Conservation (phyloP, 257 asterid genomes). For the Nyctanthes arbortristis region DNA sequence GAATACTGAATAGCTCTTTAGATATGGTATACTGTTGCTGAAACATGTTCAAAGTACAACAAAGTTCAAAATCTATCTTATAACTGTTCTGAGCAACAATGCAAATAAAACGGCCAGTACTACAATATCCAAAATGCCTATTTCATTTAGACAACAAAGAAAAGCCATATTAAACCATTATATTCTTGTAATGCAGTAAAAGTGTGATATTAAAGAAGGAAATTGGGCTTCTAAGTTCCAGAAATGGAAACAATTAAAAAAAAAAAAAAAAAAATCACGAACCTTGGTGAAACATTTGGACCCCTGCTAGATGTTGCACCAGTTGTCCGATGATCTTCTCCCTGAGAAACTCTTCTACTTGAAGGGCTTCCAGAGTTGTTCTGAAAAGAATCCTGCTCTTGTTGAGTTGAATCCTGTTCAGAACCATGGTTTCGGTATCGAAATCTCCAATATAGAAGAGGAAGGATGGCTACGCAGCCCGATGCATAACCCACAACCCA, state of each 20-base stretch:
- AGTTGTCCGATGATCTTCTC: slow-evolving; percentile 50
- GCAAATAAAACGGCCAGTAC: background rate
- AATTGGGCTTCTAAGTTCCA: background rate
- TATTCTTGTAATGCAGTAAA: background rate
- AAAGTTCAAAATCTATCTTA: background rate
- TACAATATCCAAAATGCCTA: slow-evolving; percentile 4
- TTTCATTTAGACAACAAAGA: background rate
- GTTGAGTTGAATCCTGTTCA: slow-evolving; percentile 68
- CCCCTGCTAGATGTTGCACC: slow-evolving; percentile 49
- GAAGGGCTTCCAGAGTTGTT: slow-evolving; percentile 49
- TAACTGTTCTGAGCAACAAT: background rate
- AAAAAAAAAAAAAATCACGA: slow-evolving; percentile 11
- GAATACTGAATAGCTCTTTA: background rate
- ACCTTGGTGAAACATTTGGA: slow-evolving; percentile 57
- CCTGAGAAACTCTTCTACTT: slow-evolving; percentile 47
- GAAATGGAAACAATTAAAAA: too few relatives aligned
- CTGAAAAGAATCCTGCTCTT: slow-evolving; percentile 49
- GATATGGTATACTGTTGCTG: background rate
- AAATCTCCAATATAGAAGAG: slow-evolving; percentile 90
- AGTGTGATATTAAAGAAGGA: background rate
- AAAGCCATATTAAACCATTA: background rate
- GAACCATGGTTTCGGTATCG: slow-evolving; percentile 66
- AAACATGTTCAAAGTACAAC: background rate
- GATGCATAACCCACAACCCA: slow-evolving; percentile 93
- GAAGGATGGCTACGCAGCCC: slow-evolving; percentile 87